A percentile compares a stretch with the other conserved stretches of the same genome.
Evolutionary conservation across 306 rosid species (phyloP).

Genomic region (Citrullus colocynthis): DNA sequence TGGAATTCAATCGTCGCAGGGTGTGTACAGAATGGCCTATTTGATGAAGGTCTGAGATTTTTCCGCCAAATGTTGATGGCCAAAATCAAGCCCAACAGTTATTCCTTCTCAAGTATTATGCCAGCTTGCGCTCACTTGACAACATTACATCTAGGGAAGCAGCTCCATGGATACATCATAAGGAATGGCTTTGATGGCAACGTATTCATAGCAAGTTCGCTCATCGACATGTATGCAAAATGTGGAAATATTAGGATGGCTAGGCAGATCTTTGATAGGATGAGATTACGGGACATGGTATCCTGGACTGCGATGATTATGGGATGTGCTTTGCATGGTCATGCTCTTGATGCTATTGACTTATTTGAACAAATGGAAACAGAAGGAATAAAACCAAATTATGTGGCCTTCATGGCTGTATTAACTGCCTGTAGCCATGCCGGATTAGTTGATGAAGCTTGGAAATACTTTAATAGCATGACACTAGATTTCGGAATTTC

Average conservation of each 20-base stretch:
- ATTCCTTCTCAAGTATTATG: slow-evolving; percentile 68
- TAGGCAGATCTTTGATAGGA: slow-evolving; percentile 39
- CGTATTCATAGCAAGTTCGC: slow-evolving; percentile 52
- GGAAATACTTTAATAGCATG: slow-evolving; percentile 62
- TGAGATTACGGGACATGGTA: slow-evolving; percentile 52
- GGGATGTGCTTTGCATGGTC: slow-evolving; percentile 86
- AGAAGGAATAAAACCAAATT: slow-evolving; percentile 47
- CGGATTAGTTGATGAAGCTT: slow-evolving; percentile 66
- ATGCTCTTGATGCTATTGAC: slow-evolving; percentile 58
- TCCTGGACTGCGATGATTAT: slow-evolving; percentile 88
- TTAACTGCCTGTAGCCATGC: slow-evolving; percentile 83
- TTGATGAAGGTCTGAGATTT: slow-evolving; percentile 45
- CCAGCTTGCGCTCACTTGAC: slow-evolving; percentile 89
- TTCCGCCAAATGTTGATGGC: slow-evolving; percentile 52
- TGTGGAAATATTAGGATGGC: slow-evolving; percentile 65
- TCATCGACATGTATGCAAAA: slow-evolving; percentile 85
- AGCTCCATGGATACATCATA: slow-evolving; percentile 62
- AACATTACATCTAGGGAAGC: slow-evolving; percentile 64
- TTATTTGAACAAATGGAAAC: slow-evolving; percentile 59
- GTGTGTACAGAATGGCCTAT: slow-evolving; percentile 73
- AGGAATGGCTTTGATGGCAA: slow-evolving; percentile 47
- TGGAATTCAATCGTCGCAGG: slow-evolving; percentile 85
- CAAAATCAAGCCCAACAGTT: slow-evolving; percentile 37
- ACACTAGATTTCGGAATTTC: slow-evolving; percentile 30
- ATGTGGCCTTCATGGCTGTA: slow-evolving; percentile 63